Evolutionary conservation across 164 flowering plant genomes (phyloP).

Genomic region (Stephania yunnanensis): DNA sequence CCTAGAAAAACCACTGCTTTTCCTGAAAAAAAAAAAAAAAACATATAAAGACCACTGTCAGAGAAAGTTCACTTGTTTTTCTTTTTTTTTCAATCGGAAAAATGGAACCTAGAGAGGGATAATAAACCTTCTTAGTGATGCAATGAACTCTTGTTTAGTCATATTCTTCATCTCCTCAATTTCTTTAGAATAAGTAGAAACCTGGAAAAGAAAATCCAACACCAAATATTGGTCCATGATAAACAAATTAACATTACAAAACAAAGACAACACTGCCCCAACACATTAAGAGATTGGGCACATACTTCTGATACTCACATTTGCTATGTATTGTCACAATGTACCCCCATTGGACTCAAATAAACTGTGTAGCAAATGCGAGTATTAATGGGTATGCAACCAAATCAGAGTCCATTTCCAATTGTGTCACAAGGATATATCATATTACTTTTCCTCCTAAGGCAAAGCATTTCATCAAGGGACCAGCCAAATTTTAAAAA

Average conservation of each 20-base stretch:
- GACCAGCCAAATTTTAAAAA: too few relatives aligned
- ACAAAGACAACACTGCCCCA: not conserved
- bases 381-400: too few relatives aligned
- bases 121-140: constrained; percentile 24
- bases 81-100: not conserved
- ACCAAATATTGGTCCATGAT: not conserved
- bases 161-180: constrained; percentile 29
- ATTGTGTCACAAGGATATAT: too few relatives aligned
- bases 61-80: not conserved
- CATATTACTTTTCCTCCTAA: too few relatives aligned
- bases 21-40: constrained; percentile 15
- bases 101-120: not conserved
- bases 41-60: not conserved
- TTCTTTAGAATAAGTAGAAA: constrained; percentile 18
- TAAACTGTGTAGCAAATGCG: too few relatives aligned
- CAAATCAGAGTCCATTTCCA: too few relatives aligned
- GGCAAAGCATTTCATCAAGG: too few relatives aligned
- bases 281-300: too few relatives aligned
- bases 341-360: too few relatives aligned
- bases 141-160: constrained; percentile 24
- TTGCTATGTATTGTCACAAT: too few relatives aligned
- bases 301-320: too few relatives aligned
- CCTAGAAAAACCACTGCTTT: constrained; percentile 24
- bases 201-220: constrained; percentile 7
- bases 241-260: not conserved